Evolutionary conservation across 106 monocot species (phyloP), one percentile per base, ranked within the genome.

Genomic region (Allium fistulosum): DNA sequence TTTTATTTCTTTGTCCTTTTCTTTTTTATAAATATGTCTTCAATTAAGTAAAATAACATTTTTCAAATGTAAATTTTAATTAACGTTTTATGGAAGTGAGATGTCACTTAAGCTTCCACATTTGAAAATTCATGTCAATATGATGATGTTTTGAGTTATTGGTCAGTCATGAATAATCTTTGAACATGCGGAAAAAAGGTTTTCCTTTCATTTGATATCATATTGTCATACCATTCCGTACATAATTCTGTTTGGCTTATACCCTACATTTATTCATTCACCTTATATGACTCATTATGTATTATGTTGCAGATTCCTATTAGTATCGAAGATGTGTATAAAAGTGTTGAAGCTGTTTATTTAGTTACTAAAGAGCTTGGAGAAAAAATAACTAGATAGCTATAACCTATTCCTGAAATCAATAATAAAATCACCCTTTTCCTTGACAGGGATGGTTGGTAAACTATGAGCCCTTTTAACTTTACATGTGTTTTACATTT

Each of bases 371-470:
- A 88, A 70, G 95, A 95, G 63, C 81, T 88, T 57, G 95, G 95
- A 69, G 95, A 90, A 27, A 95, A 95, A 76, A 95, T 95, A 28
- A 91, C 91, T 17, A 74, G 95, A 17, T 85, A 88, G 67, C 88
- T 88, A 28, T 90, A 91, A 59, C 95, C 95, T 0, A 83, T 95
- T 74, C 90, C 95, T 17, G 95, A 88, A 71, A 58, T 95, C 37
- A 91, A 91, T 75, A 95, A 90, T 51, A 91, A 95, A 75, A 91
- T 91, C 45, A 86, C 88, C 64, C 81, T 91, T 91, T 95, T 95
- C 63, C 83, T 95, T 57, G 95, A 91, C 53, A 90, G 91, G 22
- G 95, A 95, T 81, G 95, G 95, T 75, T 95, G 95, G 88, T 91
- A 94, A 88, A 71, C 75, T 77, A 90, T 91, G 66, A 75, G 89